Base-by-base conservation (phyloP, 116 monocot genomes). In the Iris pallida region DNA sequence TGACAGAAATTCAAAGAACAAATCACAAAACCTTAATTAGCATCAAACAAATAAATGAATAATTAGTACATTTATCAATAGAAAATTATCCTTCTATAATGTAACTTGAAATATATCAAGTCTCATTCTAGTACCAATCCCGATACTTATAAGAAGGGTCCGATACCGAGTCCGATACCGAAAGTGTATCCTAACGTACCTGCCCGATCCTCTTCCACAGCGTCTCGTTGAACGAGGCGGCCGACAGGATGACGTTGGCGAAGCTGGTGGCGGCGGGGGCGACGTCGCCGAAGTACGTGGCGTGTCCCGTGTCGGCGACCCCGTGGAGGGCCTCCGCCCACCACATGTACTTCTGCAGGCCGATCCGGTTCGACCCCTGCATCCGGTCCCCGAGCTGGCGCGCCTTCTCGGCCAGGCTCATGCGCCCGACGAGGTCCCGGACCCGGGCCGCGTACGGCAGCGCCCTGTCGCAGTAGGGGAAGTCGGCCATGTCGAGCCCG, bases 121-220 rank as follows among this genome's bases (percentile, higher is more conserved):
- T n/a, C n/a, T n/a, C n/a, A n/a, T n/a, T n/a, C n/a, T n/a, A n/a
- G n/a, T n/a, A n/a, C n/a, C n/a, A n/a, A n/a, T n/a, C n/a, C n/a
- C n/a, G n/a, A n/a, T n/a, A n/a, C n/a, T n/a, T n/a, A n/a, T n/a
- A n/a, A n/a, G n/a, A n/a, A n/a, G n/a, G n/a, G n/a, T n/a, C n/a
- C n/a, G n/a, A n/a, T n/a, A n/a, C n/a, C n/a, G n/a, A n/a, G n/a
- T n/a, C n/a, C n/a, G n/a, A n/a, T n/a, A n/a, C n/a, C n/a, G n/a
- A n/a, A n/a, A n/a, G n/a, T n/a, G n/a, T n/a, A n/a, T n/a, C n/a
- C 30, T 30, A 30, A 30, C 30, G 30, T 30, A 69, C 76, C 76
- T 61, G 59, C 6, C 68, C 69, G 16, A 76, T 76, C 41, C 20
- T n/a, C 41, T 63, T 52, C 68, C 68, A 76, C 45, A 76, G 63